Percentiles rank a stretch among this genome's conserved stretches.
These are phyloP conservation scores for Dothideomycetes sp. DNA, from an alignment of 2,329 filamentous ascomycete species.

Conservation along the genomic window DNA sequence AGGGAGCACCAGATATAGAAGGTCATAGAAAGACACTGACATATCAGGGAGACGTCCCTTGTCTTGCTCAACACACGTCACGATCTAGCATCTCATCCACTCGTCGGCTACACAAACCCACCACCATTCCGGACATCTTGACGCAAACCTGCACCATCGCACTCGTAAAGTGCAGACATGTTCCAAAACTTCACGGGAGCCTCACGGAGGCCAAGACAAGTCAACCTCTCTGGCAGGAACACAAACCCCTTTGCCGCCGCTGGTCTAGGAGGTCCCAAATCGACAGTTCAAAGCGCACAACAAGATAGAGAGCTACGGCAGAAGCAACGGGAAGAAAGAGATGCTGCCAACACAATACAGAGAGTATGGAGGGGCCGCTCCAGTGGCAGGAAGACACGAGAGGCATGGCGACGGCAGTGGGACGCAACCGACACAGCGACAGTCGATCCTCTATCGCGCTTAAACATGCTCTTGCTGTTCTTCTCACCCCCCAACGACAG, in stretches of 20 bases:
- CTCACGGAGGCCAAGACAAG: constrained; percentile 76
- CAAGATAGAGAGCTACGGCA: constrained; percentile 75
- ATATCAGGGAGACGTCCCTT: too few relatives aligned
- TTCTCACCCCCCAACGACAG: constrained; percentile 28
- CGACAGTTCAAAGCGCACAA: constrained; percentile 75
- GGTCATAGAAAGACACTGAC: too few relatives aligned
- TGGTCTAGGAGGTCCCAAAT: constrained; percentile 56
- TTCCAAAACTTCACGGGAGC: constrained; percentile 86
- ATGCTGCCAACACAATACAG: constrained; percentile 67
- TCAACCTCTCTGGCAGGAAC: constrained; percentile 83
- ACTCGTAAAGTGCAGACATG: too few relatives aligned
- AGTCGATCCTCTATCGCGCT: constrained; percentile 30
- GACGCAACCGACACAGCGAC: constrained; percentile 40
- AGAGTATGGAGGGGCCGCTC: constrained; percentile 71
- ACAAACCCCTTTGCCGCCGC: constrained; percentile 65
- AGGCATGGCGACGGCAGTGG: constrained; percentile 51
- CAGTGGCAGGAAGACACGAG: constrained; percentile 50
- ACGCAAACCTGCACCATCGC: too few relatives aligned
- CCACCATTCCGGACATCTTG: too few relatives aligned
- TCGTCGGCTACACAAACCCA: too few relatives aligned
- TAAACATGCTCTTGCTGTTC: constrained; percentile 38
- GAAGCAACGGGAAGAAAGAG: constrained; percentile 66
- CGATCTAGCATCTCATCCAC: too few relatives aligned
- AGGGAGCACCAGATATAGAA: too few relatives aligned
- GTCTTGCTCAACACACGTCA: too few relatives aligned